phyloP scores from a whole-genome alignment of 73 alveolate genomes.

The Paramecium biaurelia region DNA sequence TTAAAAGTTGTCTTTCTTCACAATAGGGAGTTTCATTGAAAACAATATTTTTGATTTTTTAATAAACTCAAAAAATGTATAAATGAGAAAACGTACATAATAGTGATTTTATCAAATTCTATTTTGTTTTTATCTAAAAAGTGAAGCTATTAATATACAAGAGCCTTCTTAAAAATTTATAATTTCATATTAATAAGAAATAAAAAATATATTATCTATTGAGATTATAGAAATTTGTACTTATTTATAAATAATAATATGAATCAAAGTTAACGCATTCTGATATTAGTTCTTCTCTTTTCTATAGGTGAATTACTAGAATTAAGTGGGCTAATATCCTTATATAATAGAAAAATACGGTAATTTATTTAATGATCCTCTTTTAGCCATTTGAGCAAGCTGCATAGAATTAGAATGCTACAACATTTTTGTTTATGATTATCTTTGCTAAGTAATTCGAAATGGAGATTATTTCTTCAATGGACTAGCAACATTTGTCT shows the following conservation, averaged over 20 bases:
- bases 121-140: background rate
- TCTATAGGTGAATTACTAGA: conserved; percentile 1
- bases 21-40: background rate
- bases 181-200: background rate
- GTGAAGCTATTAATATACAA: background rate
- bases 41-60: background rate
- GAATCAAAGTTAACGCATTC: conserved; percentile 14
- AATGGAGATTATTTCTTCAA: conserved; percentile 10
- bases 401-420: background rate
- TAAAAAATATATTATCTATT: background rate
- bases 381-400: background rate
- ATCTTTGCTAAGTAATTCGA: background rate
- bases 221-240: background rate
- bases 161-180: background rate
- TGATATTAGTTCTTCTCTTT: conserved; percentile 8
- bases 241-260: background rate
- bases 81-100: background rate
- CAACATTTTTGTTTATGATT: background rate
- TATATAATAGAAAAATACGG: background rate
- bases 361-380: conserved; percentile 5
- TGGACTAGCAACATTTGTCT: conserved; percentile 20
- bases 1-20: background rate
- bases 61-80: background rate
- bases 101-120: background rate
- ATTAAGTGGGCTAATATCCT: background rate